Conservation (phyloP, 768 basidiomycete genomes). For the Russula abietina region DNA sequence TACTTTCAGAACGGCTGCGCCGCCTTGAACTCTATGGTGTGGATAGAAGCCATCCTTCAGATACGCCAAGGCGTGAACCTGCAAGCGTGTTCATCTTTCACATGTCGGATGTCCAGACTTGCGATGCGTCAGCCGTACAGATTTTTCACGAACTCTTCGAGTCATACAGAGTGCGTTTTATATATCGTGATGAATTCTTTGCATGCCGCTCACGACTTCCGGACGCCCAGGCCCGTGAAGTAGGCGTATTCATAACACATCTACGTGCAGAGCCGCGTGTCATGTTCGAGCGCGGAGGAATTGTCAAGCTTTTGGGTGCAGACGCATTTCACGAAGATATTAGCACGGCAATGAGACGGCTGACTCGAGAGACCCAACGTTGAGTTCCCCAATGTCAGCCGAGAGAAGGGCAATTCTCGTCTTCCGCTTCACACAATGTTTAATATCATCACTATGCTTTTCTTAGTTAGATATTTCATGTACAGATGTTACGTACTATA, state of each 20-base stretch:
- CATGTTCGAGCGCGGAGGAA: slow-evolving; percentile 41
- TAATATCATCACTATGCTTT: background rate
- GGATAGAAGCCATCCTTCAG: slow-evolving; percentile 78
- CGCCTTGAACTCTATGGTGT: slow-evolving; percentile 86
- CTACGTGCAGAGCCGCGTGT: slow-evolving; percentile 35
- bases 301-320: slow-evolving; percentile 40
- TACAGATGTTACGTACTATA: too few species aligned
- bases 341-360: slow-evolving; percentile 37
- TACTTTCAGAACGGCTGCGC: slow-evolving; percentile 58
- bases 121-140: slow-evolving; percentile 90
- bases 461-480: too few species aligned
- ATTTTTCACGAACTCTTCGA: slow-evolving; percentile 74
- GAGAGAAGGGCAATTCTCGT: background rate
- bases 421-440: background rate
- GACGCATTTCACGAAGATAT: slow-evolving; percentile 42
- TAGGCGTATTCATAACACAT: slow-evolving; percentile 43
- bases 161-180: slow-evolving; percentile 58
- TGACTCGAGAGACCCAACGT: slow-evolving; percentile 28
- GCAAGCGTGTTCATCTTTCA: slow-evolving; percentile 85
- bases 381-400: background rate
- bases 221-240: slow-evolving; percentile 37
- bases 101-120: slow-evolving; percentile 82
- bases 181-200: background rate
- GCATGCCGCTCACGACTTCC: background rate
- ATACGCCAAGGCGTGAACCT: slow-evolving; percentile 69